A percentile compares a stretch with the other conserved stretches of the same genome.
These are phyloP conservation scores for Basipetospora chlamydospora DNA, from an alignment of 2,329 filamentous ascomycete genomes.

Conservation along the genomic window DNA sequence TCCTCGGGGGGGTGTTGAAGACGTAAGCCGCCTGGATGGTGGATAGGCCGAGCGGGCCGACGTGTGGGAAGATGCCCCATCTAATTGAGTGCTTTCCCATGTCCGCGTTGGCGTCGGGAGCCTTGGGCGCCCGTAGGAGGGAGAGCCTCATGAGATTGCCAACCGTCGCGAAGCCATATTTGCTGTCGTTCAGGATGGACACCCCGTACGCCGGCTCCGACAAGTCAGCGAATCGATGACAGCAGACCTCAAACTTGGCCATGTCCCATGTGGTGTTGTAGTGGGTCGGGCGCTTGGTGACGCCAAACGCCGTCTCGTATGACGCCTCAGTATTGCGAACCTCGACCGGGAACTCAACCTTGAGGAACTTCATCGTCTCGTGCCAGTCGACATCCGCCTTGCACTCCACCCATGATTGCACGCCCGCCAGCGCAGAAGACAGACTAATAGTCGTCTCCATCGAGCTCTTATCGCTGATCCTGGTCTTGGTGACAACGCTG, in stretches of 20 bases:
- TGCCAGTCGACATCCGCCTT: conserved; percentile 88
- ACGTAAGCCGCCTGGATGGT: conserved; percentile 77
- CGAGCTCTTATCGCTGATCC: conserved; percentile 76
- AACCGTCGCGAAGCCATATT: conserved; percentile 86
- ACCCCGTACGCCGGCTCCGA: conserved; percentile 82
- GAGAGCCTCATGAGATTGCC: conserved; percentile 84
- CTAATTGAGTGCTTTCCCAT: conserved; percentile 82
- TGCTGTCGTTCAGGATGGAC: conserved; percentile 85
- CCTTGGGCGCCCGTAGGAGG: conserved; percentile 75
- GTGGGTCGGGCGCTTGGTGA: conserved; percentile 80
- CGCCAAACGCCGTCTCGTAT: conserved; percentile 90
- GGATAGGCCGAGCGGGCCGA: conserved; percentile 51
- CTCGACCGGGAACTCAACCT: conserved; percentile 94
- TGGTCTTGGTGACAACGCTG: conserved; percentile 69
- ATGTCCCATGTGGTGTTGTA: conserved; percentile 98
- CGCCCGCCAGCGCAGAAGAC: conserved; percentile 48
- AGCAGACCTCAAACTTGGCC: conserved; percentile 96
- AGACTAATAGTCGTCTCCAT: conserved; percentile 77
- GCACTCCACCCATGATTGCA: conserved; percentile 61
- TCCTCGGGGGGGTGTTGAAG: conserved; percentile 68
- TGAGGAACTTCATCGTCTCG: conserved; percentile 94
- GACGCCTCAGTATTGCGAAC: conserved; percentile 81
- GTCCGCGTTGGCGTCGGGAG: conserved; percentile 83
- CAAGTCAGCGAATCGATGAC: conserved; percentile 85
- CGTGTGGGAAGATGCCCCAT: conserved; percentile 82